phyloP scores from a whole-genome alignment of 257 asterid species.

The Nemophila menziesii region DNA sequence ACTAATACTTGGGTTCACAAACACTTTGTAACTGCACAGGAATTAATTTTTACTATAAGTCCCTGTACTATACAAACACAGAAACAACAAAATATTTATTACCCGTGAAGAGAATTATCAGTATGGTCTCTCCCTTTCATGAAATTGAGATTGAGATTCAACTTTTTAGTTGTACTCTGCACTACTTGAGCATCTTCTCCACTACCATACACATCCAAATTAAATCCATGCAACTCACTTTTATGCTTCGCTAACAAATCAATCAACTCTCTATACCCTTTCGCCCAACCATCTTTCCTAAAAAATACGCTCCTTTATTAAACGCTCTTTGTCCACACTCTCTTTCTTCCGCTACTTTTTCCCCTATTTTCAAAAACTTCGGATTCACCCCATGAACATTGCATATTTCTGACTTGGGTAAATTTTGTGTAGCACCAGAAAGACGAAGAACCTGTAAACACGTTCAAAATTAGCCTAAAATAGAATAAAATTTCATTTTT shows the following conservation, averaged over 20 bases:
- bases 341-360: constrained; percentile 67
- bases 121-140: constrained; percentile 98
- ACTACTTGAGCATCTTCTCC: constrained; percentile 98
- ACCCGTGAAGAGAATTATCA: constrained; percentile 88
- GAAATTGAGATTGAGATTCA: constrained; percentile 71
- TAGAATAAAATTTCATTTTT: too few relatives aligned
- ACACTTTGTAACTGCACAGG: constrained; percentile 78
- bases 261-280: constrained; percentile 86
- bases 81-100: constrained; percentile 14
- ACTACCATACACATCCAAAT: constrained; percentile 84
- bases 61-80: constrained; percentile 6
- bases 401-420: constrained; percentile 77
- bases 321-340: constrained; percentile 71
- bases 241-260: constrained; percentile 72
- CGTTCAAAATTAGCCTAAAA: too few relatives aligned
- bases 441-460: constrained; percentile 76
- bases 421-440: constrained; percentile 95
- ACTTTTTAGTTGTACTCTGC: constrained; percentile 67
- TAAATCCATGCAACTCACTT: constrained; percentile 72
- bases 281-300: constrained; percentile 99
- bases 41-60: constrained; percentile 1
- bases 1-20: constrained; percentile 88
- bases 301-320: constrained; percentile 91
- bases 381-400: constrained; percentile 97
- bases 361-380: constrained; percentile 78